Evolutionary conservation across 2,329 filamentous ascomycete species (phyloP), one percentile per base, ranked within the genome.

Genomic region (Harringtonia lauricola): DNA sequence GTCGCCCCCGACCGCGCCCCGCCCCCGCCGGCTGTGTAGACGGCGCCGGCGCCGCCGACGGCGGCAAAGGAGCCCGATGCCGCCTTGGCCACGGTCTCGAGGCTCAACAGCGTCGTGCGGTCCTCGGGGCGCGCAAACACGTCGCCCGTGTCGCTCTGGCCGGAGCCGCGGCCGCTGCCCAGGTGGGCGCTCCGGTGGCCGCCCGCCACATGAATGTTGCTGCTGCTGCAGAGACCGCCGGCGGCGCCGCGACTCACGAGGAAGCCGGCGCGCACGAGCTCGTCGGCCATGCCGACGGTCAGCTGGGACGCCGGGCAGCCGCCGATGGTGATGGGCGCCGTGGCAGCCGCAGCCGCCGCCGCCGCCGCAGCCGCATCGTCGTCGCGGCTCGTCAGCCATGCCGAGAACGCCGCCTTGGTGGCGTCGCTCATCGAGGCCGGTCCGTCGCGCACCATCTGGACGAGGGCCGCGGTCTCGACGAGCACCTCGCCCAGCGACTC

Each of bases 21-120:
- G 45, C 57, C 63, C 4, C 82, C 83, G 15, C 82, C 81, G 3
- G 71, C 75, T 39, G 70, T 71, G 55, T 82, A 74, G 6, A 86
- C 64, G 3, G 76, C 81, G 18, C 75, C 74, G n/a, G 67, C 62
- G 5, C 83, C 83, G 2, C 84, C 84, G 1, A 87, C 76, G 2
- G 83, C 81, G 8, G 69, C 80, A 2, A 83, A 54, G 3, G 79
- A 79, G 14, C 84, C 84, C 1, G 83, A 81, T 6, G 81, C 76
- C 19, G 81, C 79, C 49, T 66, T 70, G 2, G 79, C 76, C 19
- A 84, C 75, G 22, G 68, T 71, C 31, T 79, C 72, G 10, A 87
- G 66, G 4, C 76, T 79, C 21, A 74, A 70, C 31, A 81, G 63
- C 10, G 71, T 75, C 15, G 70, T 70, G 49, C 67, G 66, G 43